A percentile compares a stretch with the other conserved stretches of the same genome.
Evolutionary conservation across 208 protist genomes (phyloP).

Genomic region (Acanthamoeba royreba): DNA sequence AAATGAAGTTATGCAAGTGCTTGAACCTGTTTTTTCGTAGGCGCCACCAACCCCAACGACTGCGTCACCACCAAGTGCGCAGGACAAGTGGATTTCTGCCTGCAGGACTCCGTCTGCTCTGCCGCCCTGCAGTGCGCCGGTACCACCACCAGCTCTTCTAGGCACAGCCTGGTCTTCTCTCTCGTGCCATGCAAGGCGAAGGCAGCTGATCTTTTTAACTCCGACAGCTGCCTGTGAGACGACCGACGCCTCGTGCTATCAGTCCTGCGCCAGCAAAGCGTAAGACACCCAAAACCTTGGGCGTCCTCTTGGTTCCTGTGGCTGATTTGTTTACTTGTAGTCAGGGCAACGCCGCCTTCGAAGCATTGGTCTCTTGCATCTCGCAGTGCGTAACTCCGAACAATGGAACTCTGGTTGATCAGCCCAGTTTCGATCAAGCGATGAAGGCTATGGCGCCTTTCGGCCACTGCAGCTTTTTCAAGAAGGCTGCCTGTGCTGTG

Average conservation of each 20-base stretch:
- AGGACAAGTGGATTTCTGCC: neutral
- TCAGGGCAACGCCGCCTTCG: neutral
- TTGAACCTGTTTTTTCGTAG: too few species aligned
- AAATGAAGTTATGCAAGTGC: too few species aligned
- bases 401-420: neutral
- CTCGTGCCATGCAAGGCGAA: neutral
- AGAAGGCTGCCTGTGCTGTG: neutral
- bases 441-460: neutral
- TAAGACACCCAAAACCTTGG: neutral
- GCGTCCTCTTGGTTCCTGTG: neutral
- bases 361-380: neutral
- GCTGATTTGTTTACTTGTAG: neutral
- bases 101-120: neutral
- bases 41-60: neutral
- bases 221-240: neutral
- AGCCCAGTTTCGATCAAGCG: neutral
- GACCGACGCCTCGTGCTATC: neutral
- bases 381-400: neutral
- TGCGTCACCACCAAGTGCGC: neutral
- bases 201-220: too few species aligned
- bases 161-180: neutral
- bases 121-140: neutral
- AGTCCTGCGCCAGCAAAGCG: neutral
- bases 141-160: too few species aligned
- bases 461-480: neutral